phyloP scores from a whole-genome alignment of 1,284 basidiomycete genomes.

The Cryptococcus sp. region DNA sequence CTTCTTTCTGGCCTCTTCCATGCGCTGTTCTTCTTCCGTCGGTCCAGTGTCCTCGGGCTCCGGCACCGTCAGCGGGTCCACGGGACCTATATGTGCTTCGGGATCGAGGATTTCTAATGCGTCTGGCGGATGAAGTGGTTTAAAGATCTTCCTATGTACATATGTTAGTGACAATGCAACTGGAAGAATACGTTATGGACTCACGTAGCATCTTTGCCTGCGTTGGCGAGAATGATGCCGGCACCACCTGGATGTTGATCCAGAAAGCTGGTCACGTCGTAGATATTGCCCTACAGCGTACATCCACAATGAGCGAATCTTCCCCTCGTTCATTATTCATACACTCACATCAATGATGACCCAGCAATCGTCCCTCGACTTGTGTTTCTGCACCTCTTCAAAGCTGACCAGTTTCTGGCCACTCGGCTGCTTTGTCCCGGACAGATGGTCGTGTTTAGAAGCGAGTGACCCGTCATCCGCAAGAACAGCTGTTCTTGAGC shows the following conservation, averaged over 20 bases:
- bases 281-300: constrained; percentile 44
- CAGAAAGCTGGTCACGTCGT: constrained; percentile 76
- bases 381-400: constrained; percentile 61
- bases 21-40: constrained; percentile 69
- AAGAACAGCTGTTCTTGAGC: constrained; percentile 5
- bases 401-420: constrained; percentile 53
- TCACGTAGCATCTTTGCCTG: constrained; percentile 62
- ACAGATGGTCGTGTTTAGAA: constrained; percentile 10
- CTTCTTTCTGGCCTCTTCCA: constrained; percentile 63
- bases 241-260: constrained; percentile 60
- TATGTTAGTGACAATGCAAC: neutral
- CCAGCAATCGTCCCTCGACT: constrained; percentile 66
- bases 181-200: constrained; percentile 22
- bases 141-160: constrained; percentile 49
- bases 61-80: constrained; percentile 61
- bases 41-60: constrained; percentile 57
- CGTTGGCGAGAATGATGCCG: constrained; percentile 57
- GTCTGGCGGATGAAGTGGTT: constrained; percentile 55
- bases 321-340: too few relatives aligned
- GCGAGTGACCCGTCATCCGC: constrained; percentile 13
- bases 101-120: constrained; percentile 52
- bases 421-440: constrained; percentile 33
- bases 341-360: constrained; percentile 67
- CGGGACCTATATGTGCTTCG: constrained; percentile 68
- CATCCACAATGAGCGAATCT: too few relatives aligned